Evolutionary conservation across 495 filamentous ascomycete genomes (phyloP).

Genomic region (Astrocystis sublimbata): DNA sequence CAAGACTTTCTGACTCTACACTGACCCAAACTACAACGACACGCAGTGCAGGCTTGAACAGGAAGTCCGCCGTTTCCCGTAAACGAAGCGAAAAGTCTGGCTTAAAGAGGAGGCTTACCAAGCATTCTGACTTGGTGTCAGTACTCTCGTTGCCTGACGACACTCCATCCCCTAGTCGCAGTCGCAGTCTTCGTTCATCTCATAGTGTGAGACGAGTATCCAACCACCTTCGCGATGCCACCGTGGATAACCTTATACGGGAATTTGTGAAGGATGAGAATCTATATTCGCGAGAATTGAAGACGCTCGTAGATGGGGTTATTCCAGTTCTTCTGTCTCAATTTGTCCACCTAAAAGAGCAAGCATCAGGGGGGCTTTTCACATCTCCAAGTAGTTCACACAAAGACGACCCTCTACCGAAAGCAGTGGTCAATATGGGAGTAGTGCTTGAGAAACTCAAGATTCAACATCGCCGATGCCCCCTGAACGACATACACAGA

Average conservation of each 20-base stretch:
- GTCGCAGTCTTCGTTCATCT: conserved; percentile 65
- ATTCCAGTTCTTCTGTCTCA: conserved; percentile 89
- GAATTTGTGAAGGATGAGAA: conserved; percentile 83
- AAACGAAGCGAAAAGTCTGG: conserved; percentile 46
- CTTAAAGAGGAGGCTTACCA: conserved; percentile 77
- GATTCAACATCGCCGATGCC: conserved; percentile 68
- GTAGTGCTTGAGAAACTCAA: conserved; percentile 82
- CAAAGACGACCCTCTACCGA: conserved; percentile 58
- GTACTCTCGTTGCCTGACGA: conserved; percentile 77
- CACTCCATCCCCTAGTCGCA: conserved; percentile 52
- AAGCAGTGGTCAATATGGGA: conserved; percentile 94
- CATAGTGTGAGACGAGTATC: conserved; percentile 71
- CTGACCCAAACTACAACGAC: conserved; percentile 54
- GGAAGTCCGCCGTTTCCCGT: conserved; percentile 39
- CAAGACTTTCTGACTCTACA: conserved; percentile 50
- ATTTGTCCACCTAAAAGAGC: conserved; percentile 72
- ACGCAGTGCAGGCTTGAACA: conserved; percentile 44
- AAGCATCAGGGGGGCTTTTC: conserved; percentile 69
- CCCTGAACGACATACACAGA: conserved; percentile 64
- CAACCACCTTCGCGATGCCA: conserved; percentile 64
- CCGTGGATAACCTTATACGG: conserved; percentile 70
- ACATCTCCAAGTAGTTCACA: conserved; percentile 25
- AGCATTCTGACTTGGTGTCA: conserved; percentile 90
- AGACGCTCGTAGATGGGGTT: conserved; percentile 92
- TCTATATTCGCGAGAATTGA: conserved; percentile 90